Percentiles rank a stretch among this genome's conserved stretches.
Conservation (phyloP, 169 alveolate species). For the Eimeria praecox region DNA sequence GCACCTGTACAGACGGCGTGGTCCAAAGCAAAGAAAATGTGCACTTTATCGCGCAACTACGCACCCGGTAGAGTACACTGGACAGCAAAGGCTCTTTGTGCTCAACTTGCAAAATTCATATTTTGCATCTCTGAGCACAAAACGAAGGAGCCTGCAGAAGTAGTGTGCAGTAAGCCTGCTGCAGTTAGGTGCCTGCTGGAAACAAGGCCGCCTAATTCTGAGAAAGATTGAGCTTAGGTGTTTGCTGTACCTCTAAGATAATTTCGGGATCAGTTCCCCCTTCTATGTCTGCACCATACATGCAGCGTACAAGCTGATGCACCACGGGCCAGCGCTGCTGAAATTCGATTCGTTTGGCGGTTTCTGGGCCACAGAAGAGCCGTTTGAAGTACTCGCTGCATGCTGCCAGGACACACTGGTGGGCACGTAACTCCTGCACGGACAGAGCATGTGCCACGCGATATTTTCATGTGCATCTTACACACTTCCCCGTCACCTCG, state of each 20-base stretch:
- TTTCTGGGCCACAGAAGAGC: slow-evolving; percentile 68
- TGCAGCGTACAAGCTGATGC: slow-evolving; percentile 76
- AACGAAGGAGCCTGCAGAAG: not conserved
- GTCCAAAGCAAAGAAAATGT: not conserved
- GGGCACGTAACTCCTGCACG: slow-evolving; percentile 73
- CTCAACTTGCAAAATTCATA: too few relatives aligned
- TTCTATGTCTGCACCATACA: slow-evolving; percentile 78
- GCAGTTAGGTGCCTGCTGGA: too few relatives aligned
- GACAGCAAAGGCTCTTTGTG: too few relatives aligned
- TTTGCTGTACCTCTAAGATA: slow-evolving; percentile 36
- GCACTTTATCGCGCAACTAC: not conserved
- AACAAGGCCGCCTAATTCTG: not conserved
- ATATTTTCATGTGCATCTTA: too few relatives aligned
- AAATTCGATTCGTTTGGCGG: slow-evolving; percentile 69
- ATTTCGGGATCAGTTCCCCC: slow-evolving; percentile 76
- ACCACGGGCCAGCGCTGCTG: slow-evolving; percentile 78
- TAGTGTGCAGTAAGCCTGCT: not conserved
- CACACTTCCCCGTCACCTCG: too few relatives aligned
- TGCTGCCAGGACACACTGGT: slow-evolving; percentile 68
- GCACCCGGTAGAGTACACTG: too few relatives aligned
- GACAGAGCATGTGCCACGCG: not conserved
- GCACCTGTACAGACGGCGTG: slow-evolving; percentile 16
- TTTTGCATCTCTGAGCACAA: too few relatives aligned
- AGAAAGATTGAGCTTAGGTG: not conserved
- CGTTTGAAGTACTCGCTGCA: slow-evolving; percentile 78